These are phyloP conservation scores for Boletus reticuloceps DNA, from an alignment of 768 basidiomycete genomes.

Conservation along the genomic window DNA sequence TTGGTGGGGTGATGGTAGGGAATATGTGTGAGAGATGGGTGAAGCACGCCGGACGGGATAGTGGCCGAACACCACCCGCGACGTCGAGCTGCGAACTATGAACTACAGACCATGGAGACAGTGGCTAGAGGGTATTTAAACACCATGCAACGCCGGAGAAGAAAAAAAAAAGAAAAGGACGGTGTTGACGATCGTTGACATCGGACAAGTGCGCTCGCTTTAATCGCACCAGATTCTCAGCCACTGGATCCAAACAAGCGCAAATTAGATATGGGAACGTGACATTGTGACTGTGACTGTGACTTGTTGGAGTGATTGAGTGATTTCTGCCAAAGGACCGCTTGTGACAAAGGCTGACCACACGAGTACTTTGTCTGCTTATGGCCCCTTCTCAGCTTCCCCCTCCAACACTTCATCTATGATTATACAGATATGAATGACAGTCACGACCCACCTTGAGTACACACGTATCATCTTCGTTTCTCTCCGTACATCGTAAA, in stretches of 20 bases:
- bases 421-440: no score
- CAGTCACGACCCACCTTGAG: no score
- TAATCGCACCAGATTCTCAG: constrained; percentile 26
- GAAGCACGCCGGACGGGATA: constrained; percentile 33
- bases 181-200: constrained; percentile 56
- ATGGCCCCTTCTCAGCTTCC: no score
- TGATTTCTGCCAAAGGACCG: constrained; percentile 33
- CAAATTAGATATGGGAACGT: constrained; percentile 8
- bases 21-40: not conserved
- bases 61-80: constrained; percentile 53
- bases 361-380: not conserved
- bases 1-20: not conserved
- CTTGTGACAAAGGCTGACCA: no score
- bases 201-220: constrained; percentile 19
- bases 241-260: constrained; percentile 25
- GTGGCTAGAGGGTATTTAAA: constrained; percentile 39
- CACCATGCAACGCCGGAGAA: constrained; percentile 36
- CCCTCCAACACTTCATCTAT: no score
- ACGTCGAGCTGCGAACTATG: constrained; percentile 54
- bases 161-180: constrained; percentile 30
- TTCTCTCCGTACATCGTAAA: no score
- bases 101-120: constrained; percentile 27
- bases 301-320: constrained; percentile 15
- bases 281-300: constrained; percentile 9
- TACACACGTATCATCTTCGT: no score